A percentile compares a stretch with the other conserved stretches of the same genome.
These are phyloP conservation scores for Toxicodendron radicans DNA, from an alignment of 345 rosid genomes.

Conservation along the genomic window DNA sequence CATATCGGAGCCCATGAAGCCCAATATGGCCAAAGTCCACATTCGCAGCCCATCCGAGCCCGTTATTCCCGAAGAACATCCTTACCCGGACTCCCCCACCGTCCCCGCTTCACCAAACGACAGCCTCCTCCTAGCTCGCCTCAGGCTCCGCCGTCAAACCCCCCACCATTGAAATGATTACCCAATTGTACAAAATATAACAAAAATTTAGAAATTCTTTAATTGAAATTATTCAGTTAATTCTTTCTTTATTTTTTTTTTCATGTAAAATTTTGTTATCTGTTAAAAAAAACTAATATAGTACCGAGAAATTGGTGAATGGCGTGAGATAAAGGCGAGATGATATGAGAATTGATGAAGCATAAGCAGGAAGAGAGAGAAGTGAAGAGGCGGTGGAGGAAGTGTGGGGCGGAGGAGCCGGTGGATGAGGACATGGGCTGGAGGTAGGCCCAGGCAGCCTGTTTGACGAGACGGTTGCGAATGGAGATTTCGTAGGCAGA, in stretches of 20 bases:
- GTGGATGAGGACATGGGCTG: slow-evolving; percentile 68
- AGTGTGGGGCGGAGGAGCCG: slow-evolving; percentile 37
- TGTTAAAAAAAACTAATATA: slow-evolving; percentile 23
- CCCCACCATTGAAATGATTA: neutral
- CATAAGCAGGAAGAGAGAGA: slow-evolving; percentile 49
- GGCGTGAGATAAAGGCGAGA: slow-evolving; percentile 30
- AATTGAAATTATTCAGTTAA: slow-evolving; percentile 5
- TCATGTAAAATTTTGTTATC: slow-evolving; percentile 18
- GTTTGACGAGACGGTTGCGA: slow-evolving; percentile 82
- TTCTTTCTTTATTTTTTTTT: neutral
- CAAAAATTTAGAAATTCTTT: neutral
- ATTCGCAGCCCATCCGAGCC: slow-evolving; percentile 18
- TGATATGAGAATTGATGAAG: slow-evolving; percentile 28
- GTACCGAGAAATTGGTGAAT: slow-evolving; percentile 40
- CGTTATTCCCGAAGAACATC: slow-evolving; percentile 18
- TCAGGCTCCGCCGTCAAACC: slow-evolving; percentile 45
- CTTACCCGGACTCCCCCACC: slow-evolving; percentile 7
- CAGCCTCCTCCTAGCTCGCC: slow-evolving; percentile 35
- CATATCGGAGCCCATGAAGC: slow-evolving; percentile 30
- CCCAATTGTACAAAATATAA: slow-evolving; percentile 21
- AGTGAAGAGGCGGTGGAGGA: slow-evolving; percentile 45
- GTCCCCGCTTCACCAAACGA: slow-evolving; percentile 32
- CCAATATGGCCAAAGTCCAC: slow-evolving; percentile 17
- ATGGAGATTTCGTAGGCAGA: slow-evolving; percentile 63
- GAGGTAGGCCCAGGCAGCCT: slow-evolving; percentile 94